phyloP scores from a whole-genome alignment of 129 eudicot genomes.

The Pulicaria dysenterica region DNA sequence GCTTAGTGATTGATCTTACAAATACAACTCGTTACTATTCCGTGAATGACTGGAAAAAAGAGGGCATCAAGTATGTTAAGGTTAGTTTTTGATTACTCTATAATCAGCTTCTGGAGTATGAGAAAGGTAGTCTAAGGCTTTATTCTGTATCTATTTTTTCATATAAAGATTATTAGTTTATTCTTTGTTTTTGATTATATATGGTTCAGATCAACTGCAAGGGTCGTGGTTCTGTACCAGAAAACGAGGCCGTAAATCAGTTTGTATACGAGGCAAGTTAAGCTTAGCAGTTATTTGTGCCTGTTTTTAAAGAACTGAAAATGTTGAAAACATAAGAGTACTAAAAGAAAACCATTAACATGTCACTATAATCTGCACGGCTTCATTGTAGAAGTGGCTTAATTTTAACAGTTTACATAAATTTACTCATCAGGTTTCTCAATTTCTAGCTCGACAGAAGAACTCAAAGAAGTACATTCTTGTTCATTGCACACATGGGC shows the following conservation, averaged over 20 bases:
- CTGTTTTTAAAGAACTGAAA: not conserved
- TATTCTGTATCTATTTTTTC: conserved; percentile 8
- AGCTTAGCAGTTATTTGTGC: conserved; percentile 8
- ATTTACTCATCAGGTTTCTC: conserved; percentile 59
- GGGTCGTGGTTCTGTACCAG: conserved; percentile 99
- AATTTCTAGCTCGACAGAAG: conserved; percentile 72
- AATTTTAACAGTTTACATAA: not conserved
- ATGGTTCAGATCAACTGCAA: conserved; percentile 75
- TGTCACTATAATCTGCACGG: too few species aligned
- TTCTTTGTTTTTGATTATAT: conserved; percentile 10
- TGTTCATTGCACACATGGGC: conserved; percentile 99
- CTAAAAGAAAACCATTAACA: too few species aligned
- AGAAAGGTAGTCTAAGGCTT: conserved; percentile 13
- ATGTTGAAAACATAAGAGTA: not conserved
- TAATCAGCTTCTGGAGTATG: conserved; percentile 24
- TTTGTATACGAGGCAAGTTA: conserved; percentile 80
- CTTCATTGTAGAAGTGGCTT: not conserved
- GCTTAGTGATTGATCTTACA: conserved; percentile 93
- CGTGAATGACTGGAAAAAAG: conserved; percentile 73
- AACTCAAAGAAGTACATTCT: conserved; percentile 76
- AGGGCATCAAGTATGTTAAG: conserved; percentile 96
- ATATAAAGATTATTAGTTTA: conserved; percentile 1
- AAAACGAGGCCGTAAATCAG: conserved; percentile 86
- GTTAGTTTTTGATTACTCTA: conserved; percentile 40
- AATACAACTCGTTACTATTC: conserved; percentile 91